Conservation (phyloP, 2,329 filamentous ascomycete species). For the Fusarium goolgardi region DNA sequence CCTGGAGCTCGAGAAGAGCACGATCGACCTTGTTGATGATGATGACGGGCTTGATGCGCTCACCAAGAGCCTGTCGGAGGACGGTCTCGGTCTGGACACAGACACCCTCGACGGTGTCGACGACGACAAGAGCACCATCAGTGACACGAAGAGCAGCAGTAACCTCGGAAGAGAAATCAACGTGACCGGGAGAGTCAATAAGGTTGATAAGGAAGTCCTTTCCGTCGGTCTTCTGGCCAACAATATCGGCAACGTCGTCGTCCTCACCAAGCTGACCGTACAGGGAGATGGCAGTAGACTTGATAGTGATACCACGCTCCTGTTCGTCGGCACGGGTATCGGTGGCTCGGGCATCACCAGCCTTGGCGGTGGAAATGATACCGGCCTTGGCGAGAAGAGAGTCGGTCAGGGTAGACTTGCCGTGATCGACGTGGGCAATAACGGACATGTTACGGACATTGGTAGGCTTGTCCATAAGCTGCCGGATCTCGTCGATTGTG, state of each 20-base stretch:
- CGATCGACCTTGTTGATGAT: slow-evolving; percentile 99
- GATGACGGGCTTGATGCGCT: slow-evolving; percentile 99
- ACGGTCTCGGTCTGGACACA: slow-evolving; percentile 99
- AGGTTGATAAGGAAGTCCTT: slow-evolving; percentile 99
- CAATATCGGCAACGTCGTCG: slow-evolving; percentile 95
- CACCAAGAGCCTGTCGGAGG: slow-evolving; percentile 96
- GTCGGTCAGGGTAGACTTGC: slow-evolving; percentile 99
- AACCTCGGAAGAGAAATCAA: slow-evolving; percentile 99
- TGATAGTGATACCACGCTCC: slow-evolving; percentile 99
- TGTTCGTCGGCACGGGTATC: slow-evolving; percentile 98
- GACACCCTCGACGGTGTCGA: slow-evolving; percentile 99
- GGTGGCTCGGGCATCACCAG: slow-evolving; percentile 94
- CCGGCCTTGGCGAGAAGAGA: slow-evolving; percentile 98
- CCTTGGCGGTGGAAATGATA: slow-evolving; percentile 99
- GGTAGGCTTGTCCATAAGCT: slow-evolving; percentile 80
- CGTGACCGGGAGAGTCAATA: slow-evolving; percentile 99
- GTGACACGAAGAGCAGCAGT: slow-evolving; percentile 99
- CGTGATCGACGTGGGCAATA: slow-evolving; percentile 99
- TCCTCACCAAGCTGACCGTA: slow-evolving; percentile 84
- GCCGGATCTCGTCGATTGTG: slow-evolving; percentile 94
- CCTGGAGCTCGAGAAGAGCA: slow-evolving; percentile 98
- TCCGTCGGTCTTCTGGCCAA: slow-evolving; percentile 86
- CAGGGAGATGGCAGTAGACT: slow-evolving; percentile 99
- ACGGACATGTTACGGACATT: slow-evolving; percentile 98
- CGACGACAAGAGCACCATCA: slow-evolving; percentile 98